Base-by-base conservation (phyloP, 768 basidiomycete species). In the Hygrophorus pudorinus region DNA sequence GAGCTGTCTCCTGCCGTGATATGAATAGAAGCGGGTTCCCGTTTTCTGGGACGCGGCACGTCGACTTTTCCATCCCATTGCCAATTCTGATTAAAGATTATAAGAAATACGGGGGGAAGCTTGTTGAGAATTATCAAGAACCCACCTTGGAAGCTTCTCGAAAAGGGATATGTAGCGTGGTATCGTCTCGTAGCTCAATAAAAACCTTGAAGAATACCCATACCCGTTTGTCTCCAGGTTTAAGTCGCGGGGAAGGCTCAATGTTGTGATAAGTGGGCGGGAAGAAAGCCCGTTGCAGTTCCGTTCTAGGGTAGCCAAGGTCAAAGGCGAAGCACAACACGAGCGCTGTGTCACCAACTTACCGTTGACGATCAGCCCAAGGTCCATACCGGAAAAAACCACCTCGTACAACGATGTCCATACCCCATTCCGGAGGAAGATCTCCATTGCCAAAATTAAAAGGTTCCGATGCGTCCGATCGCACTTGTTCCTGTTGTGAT, bases 281-380 rank as follows among this genome's bases (percentile, higher is more conserved):
- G 50, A 92, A 90, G 61, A 98, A 93, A 0, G 74, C 65, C 31
- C 68, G 73, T 58, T 96, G 93, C 16, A 97, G 63, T 46, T 86
- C 76, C 11, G 70, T 76, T 37, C 90, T 86, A 53, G 5, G 9
- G 48, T 28, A 29, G 29, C 28, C 21, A 48, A 24, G 47, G 36
- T 48, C 3, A 46, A 38, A 30, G 17, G 21, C 16, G 9, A 38
- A 1, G 18, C 35, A 41, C 27, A 32, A 34, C 35, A 41, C 27
- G 30, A 34, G 12, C 20, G 10, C 24, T 7, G 20, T 4, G 20
- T 14, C 8, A 29, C 31, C 17, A 10, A 16, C 47, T 53, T 56
- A 81, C 87, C 92, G 71, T 61, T 96, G 94, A 18, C 93, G 74
- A 63, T 98, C 94, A 17, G 92, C 85, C 94, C 94, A 98, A 3